Evolutionary conservation across 768 basidiomycete species (phyloP), one percentile per base, ranked within the genome.

Genomic region (Gautieria morchelliformis): DNA sequence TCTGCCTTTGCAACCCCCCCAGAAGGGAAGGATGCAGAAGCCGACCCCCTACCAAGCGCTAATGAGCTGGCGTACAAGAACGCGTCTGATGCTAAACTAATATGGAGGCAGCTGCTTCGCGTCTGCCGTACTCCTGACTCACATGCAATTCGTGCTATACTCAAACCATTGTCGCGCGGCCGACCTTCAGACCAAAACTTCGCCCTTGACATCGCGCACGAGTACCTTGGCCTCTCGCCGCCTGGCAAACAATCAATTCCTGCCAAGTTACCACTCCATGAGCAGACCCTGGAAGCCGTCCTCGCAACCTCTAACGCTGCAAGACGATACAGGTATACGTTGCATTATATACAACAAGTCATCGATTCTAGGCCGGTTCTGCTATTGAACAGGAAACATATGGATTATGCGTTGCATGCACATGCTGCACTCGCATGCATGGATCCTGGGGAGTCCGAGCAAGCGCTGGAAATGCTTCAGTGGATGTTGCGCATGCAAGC

Each of bases 91-190:
- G 86, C 84, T 14, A 84, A 78, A 63, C 72, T 86, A 15, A 68
- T 92, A 14, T 91, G 89, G 89, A 73, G 69, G 11, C 80, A 84
- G 64, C 75, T 85, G 69, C 63, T 78, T 58, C 84, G 82, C 61
- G 71, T 75, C 17, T 57, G 46, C 24, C 77, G 73, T 59, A 69
- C 65, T 32, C 68, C 74, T 2, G 86, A 89, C 63, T 71, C 77
- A 4, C 72, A 76, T 58, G 66, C 82, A 48, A 74, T 84, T 37
- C 68, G 77, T 9, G 66, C 79, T 19, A 74, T 80, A 19, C 70
- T 90, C 20, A 71, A 73, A 3, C 78, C 81, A 2, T 71, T 92
- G 33, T 68, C 78, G 1, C 75, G 72, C 22, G 87, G 87, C 33
- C 72, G 75, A 24, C 65, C 75, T 10, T 61, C 75, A 9, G 88